Evolutionary conservation across 441 rosid genomes (phyloP), one percentile per base, ranked within the genome.

Genomic region (Gossypium trilobum): DNA sequence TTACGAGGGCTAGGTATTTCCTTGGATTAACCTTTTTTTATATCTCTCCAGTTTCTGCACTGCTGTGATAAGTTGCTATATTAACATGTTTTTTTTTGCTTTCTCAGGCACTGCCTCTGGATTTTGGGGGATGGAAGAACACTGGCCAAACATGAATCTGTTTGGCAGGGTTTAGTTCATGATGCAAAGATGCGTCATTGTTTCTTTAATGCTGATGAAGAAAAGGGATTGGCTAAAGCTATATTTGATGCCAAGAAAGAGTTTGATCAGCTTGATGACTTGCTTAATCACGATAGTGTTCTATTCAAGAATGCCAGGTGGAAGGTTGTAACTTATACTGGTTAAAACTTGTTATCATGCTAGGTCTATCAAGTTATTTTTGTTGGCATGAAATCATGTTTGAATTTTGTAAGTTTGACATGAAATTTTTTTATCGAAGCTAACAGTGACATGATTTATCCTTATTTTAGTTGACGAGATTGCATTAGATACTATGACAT

Each of bases 151-250:
- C 79, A 81, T 60, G 61, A 71, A 9, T 82, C 86, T 27, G 61
- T 73, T 8, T 87, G 90, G 90, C 23, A 73, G 62, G 36, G 25
- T 1, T 33, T 86, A 57, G 80, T 83, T 6, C 2, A 2, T 39
- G 79, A 87, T 79, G 87, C 86, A 5, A 82, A 64, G 74, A 16
- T 8, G 1, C 88, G 88, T 1, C 42, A 59, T 5, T 85, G 87
- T 79, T 88, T 86, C 85, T 88, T 78, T 74, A 44, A 73, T 31
- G 82, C 73, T 56, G 82, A 82, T 31, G 80, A 82, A 20, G 77
- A 86, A 63, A 55, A 80, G 73, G 85, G 78, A 13, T 74, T 87
- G 73, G 78, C 78, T 0, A 71, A 79, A 19, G 70, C 73, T 14
- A 69, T 87, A 44, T 50, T 79, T 36, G 70, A 78, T 5, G 81